phyloP scores from a whole-genome alignment of 2,329 filamentous ascomycete species.

The Thielaviopsis euricoi region DNA sequence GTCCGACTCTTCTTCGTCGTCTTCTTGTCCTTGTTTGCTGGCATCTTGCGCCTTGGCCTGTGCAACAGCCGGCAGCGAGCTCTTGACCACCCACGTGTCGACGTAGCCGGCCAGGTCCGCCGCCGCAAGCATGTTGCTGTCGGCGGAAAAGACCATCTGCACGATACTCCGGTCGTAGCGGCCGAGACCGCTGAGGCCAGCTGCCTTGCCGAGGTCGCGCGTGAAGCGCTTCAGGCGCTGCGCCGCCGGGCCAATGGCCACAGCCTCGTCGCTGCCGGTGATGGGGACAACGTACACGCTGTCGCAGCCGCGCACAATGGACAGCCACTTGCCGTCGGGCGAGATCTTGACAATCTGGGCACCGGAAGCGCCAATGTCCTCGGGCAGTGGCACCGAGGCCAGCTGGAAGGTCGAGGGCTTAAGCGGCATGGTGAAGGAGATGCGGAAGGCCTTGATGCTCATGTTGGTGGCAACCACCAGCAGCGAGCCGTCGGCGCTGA shows the following conservation, averaged over 20 bases:
- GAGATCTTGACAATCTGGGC: constrained; percentile 56
- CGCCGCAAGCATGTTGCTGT: constrained; percentile 62
- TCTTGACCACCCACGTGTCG: constrained; percentile 66
- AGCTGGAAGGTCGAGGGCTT: constrained; percentile 48
- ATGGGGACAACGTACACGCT: constrained; percentile 37
- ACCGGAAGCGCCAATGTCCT: constrained; percentile 39
- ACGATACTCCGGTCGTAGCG: constrained; percentile 61
- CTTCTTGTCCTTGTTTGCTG: constrained; percentile 18
- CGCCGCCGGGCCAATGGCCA: constrained; percentile 20
- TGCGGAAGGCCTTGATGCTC: constrained; percentile 60
- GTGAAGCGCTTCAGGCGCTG: constrained; percentile 35
- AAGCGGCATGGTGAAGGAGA: constrained; percentile 21
- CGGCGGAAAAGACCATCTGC: constrained; percentile 60
- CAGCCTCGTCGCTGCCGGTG: constrained; percentile 11
- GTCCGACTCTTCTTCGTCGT: constrained; percentile 21
- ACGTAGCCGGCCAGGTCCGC: constrained; percentile 73
- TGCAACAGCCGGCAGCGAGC: constrained; percentile 19
- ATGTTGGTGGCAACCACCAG: constrained; percentile 61
- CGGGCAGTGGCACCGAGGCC: constrained; percentile 50
- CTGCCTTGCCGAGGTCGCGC: constrained; percentile 36
- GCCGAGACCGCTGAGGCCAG: constrained; percentile 50
- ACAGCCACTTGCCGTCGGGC: constrained; percentile 53
- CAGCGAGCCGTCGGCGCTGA: constrained; percentile 55
- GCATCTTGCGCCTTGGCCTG: constrained; percentile 17
- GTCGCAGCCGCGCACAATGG: constrained; percentile 44